Conservation (phyloP, 345 rosid species). For the Arabis hirsuta region DNA sequence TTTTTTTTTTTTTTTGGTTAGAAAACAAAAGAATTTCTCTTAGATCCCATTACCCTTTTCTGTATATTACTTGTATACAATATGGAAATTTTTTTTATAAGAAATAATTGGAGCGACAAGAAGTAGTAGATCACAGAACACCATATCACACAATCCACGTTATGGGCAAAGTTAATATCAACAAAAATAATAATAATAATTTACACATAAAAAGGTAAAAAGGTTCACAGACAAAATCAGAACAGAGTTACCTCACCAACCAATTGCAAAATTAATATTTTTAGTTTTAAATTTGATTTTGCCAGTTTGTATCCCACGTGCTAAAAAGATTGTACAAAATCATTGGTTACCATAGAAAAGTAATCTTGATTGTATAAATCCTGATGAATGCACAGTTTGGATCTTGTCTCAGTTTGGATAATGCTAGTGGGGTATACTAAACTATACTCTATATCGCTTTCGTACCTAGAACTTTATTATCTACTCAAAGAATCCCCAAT, state of each 20-base stretch:
- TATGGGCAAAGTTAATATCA: slow-evolving; percentile 5
- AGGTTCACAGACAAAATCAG: slow-evolving; percentile 40
- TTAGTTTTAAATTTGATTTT: neutral
- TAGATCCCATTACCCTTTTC: slow-evolving; percentile 5
- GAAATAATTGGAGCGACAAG: slow-evolving; percentile 33
- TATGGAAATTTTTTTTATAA: neutral
- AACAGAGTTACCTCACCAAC: slow-evolving; percentile 27
- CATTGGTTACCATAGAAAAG: slow-evolving; percentile 43
- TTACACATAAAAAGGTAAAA: slow-evolving; percentile 22
- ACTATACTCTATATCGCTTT: slow-evolving; percentile 20
- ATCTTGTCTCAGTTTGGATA: slow-evolving; percentile 35
- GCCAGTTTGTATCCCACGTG: slow-evolving; percentile 39
- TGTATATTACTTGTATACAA: neutral
- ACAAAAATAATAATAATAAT: neutral
- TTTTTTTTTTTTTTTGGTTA: neutral
- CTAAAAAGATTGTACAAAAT: slow-evolving; percentile 22
- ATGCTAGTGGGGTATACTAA: slow-evolving; percentile 32
- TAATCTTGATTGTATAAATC: slow-evolving; percentile 26
- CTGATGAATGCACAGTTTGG: slow-evolving; percentile 33
- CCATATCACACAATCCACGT: slow-evolving; percentile 30
- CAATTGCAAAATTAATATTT: slow-evolving; percentile 17
- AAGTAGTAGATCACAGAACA: slow-evolving; percentile 38
- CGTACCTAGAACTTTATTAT: slow-evolving; percentile 6
- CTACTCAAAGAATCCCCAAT: neutral
- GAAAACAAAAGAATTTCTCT: neutral